These are phyloP conservation scores for Penicillium soppii DNA, from an alignment of 495 filamentous ascomycete species.

Conservation along the genomic window DNA sequence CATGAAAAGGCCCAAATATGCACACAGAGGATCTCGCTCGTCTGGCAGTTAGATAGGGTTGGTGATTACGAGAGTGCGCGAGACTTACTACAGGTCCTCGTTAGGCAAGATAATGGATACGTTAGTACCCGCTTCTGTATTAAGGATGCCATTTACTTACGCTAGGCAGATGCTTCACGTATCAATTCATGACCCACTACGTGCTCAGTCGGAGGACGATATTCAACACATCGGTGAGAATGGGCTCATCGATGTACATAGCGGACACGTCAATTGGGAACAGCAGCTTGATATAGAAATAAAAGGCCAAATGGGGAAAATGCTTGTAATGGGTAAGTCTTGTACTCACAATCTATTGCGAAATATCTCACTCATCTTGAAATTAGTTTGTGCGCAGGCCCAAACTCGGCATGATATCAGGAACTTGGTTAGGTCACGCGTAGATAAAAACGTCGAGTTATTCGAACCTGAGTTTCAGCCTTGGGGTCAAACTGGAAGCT, in stretches of 20 bases:
- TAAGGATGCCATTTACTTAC: neutral
- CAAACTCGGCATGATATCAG: slow-evolving; percentile 3
- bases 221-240: slow-evolving; percentile 8
- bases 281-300: slow-evolving; percentile 4
- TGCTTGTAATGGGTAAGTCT: slow-evolving; percentile 16
- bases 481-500: slow-evolving; percentile 15
- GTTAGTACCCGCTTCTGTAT: slow-evolving; percentile 8
- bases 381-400: slow-evolving; percentile 3
- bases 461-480: slow-evolving; percentile 24
- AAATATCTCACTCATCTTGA: too few relatives aligned
- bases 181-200: slow-evolving; percentile 8
- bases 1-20: slow-evolving; percentile 23
- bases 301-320: slow-evolving; percentile 15
- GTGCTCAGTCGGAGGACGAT: neutral
- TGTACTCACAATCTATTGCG: too few relatives aligned
- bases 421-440: neutral
- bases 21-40: slow-evolving; percentile 29
- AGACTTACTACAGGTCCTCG: slow-evolving; percentile 18
- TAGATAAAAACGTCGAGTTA: neutral
- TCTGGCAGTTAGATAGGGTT: slow-evolving; percentile 30
- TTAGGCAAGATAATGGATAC: slow-evolving; percentile 18
- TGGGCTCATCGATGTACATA: slow-evolving; percentile 9
- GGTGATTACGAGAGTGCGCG: slow-evolving; percentile 18
- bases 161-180: slow-evolving; percentile 12
- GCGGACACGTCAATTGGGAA: slow-evolving; percentile 6